These are phyloP conservation scores for Arabis hirsuta DNA, from an alignment of 345 rosid genomes.

Conservation along the genomic window DNA sequence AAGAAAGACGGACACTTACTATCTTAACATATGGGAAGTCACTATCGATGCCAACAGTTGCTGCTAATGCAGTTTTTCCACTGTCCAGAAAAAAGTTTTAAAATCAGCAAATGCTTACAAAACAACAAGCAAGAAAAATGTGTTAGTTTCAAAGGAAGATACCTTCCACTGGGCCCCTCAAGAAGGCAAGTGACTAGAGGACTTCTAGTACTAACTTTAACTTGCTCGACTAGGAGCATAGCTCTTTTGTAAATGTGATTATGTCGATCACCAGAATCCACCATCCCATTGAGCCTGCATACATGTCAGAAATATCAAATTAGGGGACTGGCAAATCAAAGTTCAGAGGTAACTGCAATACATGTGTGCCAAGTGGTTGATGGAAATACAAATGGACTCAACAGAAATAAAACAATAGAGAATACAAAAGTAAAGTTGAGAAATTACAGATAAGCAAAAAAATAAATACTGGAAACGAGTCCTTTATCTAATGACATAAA, in stretches of 20 bases:
- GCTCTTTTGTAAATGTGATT: constrained; percentile 88
- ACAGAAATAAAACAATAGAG: not conserved
- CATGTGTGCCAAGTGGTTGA: not conserved
- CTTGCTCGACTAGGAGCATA: constrained; percentile 91
- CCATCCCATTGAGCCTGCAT: constrained; percentile 87
- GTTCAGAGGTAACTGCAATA: constrained; percentile 2
- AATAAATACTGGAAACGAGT: not conserved
- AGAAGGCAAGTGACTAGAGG: constrained; percentile 93
- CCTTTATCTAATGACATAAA: not conserved
- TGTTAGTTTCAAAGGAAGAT: constrained; percentile 19
- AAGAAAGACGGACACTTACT: constrained; percentile 54
- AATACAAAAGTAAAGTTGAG: not conserved
- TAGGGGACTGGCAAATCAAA: constrained; percentile 20
- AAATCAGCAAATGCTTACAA: constrained; percentile 26
- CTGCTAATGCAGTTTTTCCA: constrained; percentile 98
- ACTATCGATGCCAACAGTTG: constrained; percentile 93
- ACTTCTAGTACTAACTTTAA: constrained; percentile 96
- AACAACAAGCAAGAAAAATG: constrained; percentile 6
- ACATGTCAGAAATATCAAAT: constrained; percentile 20
- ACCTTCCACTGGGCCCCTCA: constrained; percentile 98
- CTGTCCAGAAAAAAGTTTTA: constrained; percentile 50
- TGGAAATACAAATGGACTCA: not conserved
- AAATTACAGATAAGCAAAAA: not conserved
- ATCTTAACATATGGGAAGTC: constrained; percentile 98
- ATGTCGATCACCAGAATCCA: constrained; percentile 79